Conservation (phyloP, 352 stramenopile species). For the Globisporangium yorkense region DNA sequence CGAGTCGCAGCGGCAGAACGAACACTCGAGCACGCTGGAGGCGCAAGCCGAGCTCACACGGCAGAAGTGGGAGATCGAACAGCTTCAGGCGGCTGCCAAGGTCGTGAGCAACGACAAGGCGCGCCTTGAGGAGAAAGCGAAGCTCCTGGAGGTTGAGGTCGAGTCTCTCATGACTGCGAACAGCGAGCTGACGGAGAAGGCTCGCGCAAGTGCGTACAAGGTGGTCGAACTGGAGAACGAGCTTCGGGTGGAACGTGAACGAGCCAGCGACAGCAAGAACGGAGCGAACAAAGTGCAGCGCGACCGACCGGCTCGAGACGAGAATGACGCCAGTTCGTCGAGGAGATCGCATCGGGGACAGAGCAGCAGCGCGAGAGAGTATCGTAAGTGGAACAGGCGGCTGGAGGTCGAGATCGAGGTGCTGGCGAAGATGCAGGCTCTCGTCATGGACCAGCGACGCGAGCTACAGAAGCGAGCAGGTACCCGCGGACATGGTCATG, state of each 20-base stretch:
- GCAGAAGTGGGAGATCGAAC: slow-evolving; percentile 47
- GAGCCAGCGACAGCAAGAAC: slow-evolving; percentile 2
- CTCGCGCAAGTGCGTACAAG: slow-evolving; percentile 14
- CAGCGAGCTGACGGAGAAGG: slow-evolving; percentile 26
- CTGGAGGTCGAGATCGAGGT: slow-evolving; percentile 40
- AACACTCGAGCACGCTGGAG: slow-evolving; percentile 12
- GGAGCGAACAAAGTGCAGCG: slow-evolving; percentile 10
- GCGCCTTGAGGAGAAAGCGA: slow-evolving; percentile 21
- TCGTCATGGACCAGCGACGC: slow-evolving; percentile 42
- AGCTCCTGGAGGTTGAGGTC: slow-evolving; percentile 26
- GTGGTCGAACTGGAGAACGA: slow-evolving; percentile 16
- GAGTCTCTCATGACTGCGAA: slow-evolving; percentile 26
- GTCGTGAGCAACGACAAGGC: slow-evolving; percentile 31
- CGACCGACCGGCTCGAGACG: not conserved
- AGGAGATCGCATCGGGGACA: slow-evolving; percentile 5
- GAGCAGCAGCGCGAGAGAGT: slow-evolving; percentile 5
- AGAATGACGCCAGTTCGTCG: not conserved
- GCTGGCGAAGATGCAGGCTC: slow-evolving; percentile 31
- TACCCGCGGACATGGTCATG: not conserved
- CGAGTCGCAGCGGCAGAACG: slow-evolving; percentile 11
- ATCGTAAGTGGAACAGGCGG: slow-evolving; percentile 40
- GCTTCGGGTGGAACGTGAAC: slow-evolving; percentile 16
- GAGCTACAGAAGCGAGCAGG: slow-evolving; percentile 36
- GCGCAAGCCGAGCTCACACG: slow-evolving; percentile 16
- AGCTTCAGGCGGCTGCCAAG: slow-evolving; percentile 30